A percentile compares a stretch with the other conserved stretches of the same genome.
phyloP scores from a whole-genome alignment of 2,329 filamentous ascomycete genomes.

The Akanthomyces dipterigenus region DNA sequence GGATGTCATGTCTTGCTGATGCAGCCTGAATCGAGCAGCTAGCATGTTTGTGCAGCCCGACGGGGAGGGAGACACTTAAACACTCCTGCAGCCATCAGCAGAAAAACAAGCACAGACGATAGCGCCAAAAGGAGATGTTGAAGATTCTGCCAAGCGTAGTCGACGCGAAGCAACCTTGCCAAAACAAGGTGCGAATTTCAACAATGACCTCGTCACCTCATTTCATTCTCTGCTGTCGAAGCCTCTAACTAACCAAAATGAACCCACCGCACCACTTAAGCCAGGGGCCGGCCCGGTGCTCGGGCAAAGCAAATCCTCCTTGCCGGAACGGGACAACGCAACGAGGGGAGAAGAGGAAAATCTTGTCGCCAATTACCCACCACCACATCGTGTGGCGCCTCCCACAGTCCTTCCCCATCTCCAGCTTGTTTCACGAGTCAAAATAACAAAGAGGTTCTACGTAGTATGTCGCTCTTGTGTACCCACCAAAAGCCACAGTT shows the following conservation, averaged over 20 bases:
- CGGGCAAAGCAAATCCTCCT: constrained; percentile 8
- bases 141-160: background rate
- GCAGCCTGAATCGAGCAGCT: background rate
- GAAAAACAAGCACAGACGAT: background rate
- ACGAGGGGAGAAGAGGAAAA: background rate
- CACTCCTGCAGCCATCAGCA: background rate
- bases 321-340: background rate
- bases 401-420: background rate
- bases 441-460: background rate
- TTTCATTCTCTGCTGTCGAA: background rate
- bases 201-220: background rate
- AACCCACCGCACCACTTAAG: background rate
- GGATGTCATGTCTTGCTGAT: background rate
- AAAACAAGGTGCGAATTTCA: background rate
- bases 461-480: background rate
- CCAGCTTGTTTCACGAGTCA: constrained; percentile 4
- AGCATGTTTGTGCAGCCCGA: background rate
- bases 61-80: too few species aligned
- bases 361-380: background rate
- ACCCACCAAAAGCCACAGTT: background rate
- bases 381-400: constrained; percentile 1
- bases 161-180: background rate
- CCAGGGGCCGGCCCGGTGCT: constrained; percentile 9
- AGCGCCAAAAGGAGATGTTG: background rate
- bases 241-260: background rate